Conservation (phyloP, 2,329 filamentous ascomycete genomes). For the Dactylellina leptospora region DNA sequence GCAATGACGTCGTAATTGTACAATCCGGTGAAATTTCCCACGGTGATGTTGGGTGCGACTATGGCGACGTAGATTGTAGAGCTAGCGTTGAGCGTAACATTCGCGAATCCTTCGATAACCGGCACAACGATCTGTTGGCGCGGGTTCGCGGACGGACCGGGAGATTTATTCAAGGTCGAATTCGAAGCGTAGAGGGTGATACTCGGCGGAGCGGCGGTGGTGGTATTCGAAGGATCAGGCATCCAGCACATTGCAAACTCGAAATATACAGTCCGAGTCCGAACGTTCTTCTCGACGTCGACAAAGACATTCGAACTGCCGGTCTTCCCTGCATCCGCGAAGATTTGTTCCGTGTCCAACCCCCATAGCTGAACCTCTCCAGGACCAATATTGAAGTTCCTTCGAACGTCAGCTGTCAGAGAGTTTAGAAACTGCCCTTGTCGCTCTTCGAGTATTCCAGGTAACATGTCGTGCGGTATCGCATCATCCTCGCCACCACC, state of each 20-base stretch:
- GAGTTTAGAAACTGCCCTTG: conserved; percentile 28
- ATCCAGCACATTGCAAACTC: conserved; percentile 87
- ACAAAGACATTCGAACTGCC: conserved; percentile 39
- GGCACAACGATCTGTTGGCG: conserved; percentile 63
- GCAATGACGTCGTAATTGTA: conserved; percentile 85
- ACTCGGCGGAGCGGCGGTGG: conserved; percentile 71
- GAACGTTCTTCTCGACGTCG: conserved; percentile 56
- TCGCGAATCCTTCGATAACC: conserved; percentile 76
- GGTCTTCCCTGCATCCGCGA: conserved; percentile 54
- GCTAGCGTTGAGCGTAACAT: conserved; percentile 69
- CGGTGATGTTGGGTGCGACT: conserved; percentile 72
- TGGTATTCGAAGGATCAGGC: conserved; percentile 67
- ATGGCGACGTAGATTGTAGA: conserved; percentile 80
- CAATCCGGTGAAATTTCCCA: conserved; percentile 68
- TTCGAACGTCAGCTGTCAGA: conserved; percentile 22
- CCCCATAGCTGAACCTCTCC: conserved; percentile 44
- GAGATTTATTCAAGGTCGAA: conserved; percentile 70
- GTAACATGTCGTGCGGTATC: conserved; percentile 21
- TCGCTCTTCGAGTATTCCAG: conserved; percentile 26
- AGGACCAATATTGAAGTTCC: conserved; percentile 39
- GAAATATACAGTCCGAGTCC: conserved; percentile 72
- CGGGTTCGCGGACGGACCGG: conserved; percentile 68
- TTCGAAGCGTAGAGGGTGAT: conserved; percentile 80
- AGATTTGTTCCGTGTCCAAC: conserved; percentile 52
- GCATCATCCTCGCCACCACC: conserved; percentile 14